Percentiles rank a stretch among this genome's conserved stretches.
phyloP scores from a whole-genome alignment of 805 yeast genomes.

The Osmozyma mogii region DNA sequence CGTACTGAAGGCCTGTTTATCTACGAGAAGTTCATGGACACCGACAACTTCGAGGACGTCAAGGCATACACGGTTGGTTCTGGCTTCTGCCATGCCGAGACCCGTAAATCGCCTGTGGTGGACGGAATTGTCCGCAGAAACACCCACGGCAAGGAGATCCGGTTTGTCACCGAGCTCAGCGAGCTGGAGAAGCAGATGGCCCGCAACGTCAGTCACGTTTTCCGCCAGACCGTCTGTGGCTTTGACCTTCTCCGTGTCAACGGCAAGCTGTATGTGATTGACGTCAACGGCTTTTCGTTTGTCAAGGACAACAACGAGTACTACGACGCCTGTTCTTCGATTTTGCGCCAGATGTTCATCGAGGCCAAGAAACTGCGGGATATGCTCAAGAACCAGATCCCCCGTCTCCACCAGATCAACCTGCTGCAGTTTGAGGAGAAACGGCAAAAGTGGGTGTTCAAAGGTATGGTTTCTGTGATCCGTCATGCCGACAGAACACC shows the following conservation, averaged over 20 bases:
- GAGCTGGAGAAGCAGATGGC: conserved; percentile 79
- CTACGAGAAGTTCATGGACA: conserved; percentile 93
- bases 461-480: conserved; percentile 83
- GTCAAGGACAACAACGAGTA: conserved; percentile 86
- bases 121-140: conserved; percentile 97
- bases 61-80: conserved; percentile 97
- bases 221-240: conserved; percentile 94
- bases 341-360: conserved; percentile 65
- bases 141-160: conserved; percentile 93
- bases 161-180: conserved; percentile 77
- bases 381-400: conserved; percentile 29
- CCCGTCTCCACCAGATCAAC: conserved; percentile 26
- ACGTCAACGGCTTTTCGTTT: conserved; percentile 96
- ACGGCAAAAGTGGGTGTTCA: conserved; percentile 92
- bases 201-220: conserved; percentile 58
- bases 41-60: conserved; percentile 97
- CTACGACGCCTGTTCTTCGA: conserved; percentile 75
- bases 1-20: conserved; percentile 87
- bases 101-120: conserved; percentile 98
- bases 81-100: conserved; percentile 91
- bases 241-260: conserved; percentile 87
- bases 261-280: conserved; percentile 87
- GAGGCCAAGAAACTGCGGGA: conserved; percentile 40
- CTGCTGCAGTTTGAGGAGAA: conserved; percentile 44
- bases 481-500: conserved; percentile 99